Base-by-base conservation (phyloP, 768 basidiomycete genomes). In the Leccinum aurantiacum region DNA sequence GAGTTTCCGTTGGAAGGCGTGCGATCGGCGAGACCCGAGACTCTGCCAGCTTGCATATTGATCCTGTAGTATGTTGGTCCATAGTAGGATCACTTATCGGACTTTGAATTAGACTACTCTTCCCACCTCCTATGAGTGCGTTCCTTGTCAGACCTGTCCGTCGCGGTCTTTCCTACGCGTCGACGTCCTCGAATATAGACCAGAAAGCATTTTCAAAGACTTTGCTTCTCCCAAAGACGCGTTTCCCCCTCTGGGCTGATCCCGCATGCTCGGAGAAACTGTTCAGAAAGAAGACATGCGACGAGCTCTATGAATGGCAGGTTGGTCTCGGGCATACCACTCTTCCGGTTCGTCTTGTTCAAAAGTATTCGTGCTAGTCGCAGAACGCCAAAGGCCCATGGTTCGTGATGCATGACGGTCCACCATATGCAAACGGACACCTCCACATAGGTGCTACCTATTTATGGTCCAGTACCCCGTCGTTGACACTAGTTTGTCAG, bases 391-490 rank as follows among this genome's bases (percentile, higher is more conserved):
- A 81, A 35, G 83, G 90, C 3, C 84, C 86, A 1, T 69, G 86
- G 31, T 98, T 95, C 67, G 88, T 97, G 13, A 78, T 95, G 54
- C 95, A 96, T 64, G 96, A 99, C 72, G 97, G 96, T 0, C 96
- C 96, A 33, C 97, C 97, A 0, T 98, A 98, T 69, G 96, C 96
- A 2, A 99, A 99, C 70, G 97, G 97, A 0, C 84, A 92, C 71
- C 77, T 99, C 46, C 96, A 99, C 71, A 95, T 95, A 80, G 96
- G 95, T 96, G 63, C 61, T 76, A 52, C 29, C 41, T 19, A 27
- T 29, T 49, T 3, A 11, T 35, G 33, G 22, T 29, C 27, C 31
- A 15, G 27, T 2, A n/a, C n/a, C 35, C 38, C 19, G 14, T 46
- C 22, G 4, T 38, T 58, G 14, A 63, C 24, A 38, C 13, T 29